Evolutionary conservation across 331 rosid species (phyloP).

Genomic region (Malus hybrid): DNA sequence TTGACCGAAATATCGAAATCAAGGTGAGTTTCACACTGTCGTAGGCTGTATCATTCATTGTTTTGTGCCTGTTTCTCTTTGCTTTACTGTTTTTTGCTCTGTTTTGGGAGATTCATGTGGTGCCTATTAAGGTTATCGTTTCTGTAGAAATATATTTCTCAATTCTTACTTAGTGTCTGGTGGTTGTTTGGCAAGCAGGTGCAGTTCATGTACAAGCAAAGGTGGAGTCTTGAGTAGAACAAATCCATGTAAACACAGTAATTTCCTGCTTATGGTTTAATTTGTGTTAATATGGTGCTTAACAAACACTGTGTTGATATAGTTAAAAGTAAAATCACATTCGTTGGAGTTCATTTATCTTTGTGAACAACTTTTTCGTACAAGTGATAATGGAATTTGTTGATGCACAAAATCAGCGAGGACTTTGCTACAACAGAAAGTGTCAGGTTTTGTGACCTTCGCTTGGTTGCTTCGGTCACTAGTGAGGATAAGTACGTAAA

Average conservation of each 20-base stretch:
- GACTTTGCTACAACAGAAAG: too few species aligned
- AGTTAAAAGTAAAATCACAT: too few species aligned
- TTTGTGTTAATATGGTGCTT: too few species aligned
- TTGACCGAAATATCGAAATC: neutral
- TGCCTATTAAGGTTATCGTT: neutral
- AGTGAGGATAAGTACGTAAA: too few species aligned
- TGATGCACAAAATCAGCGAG: too few species aligned
- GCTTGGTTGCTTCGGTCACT: too few species aligned
- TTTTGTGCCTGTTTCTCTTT: neutral
- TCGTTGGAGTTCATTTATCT: too few species aligned
- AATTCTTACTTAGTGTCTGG: neutral
- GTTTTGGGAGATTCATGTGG: neutral
- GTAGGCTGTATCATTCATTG: neutral
- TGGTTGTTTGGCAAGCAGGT: neutral
- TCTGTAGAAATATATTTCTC: neutral
- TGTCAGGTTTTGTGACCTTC: too few species aligned
- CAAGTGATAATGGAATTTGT: too few species aligned
- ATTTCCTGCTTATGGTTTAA: too few species aligned
- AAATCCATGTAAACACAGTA: neutral
- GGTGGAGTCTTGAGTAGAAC: neutral
- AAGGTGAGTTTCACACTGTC: neutral
- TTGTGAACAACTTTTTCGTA: too few species aligned
- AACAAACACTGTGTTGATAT: too few species aligned
- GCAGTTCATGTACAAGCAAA: neutral
- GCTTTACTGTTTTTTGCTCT: neutral